Evolutionary conservation across 306 rosid species (phyloP).

Genomic region (Sechiopsis laciniata): DNA sequence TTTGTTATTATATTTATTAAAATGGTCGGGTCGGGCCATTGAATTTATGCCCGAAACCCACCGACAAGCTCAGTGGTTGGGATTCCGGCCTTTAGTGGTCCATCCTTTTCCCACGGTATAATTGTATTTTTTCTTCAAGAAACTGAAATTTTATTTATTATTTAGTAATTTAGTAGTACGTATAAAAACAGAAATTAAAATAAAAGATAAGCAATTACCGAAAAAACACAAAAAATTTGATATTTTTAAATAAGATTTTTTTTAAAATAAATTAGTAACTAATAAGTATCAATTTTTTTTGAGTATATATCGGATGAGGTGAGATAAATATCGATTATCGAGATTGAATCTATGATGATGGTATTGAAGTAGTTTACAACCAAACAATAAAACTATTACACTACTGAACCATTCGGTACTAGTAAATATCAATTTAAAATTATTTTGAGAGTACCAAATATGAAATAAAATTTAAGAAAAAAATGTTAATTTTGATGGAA

Average conservation of each 20-base stretch:
- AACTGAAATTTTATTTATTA: background rate
- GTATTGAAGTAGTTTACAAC: no score
- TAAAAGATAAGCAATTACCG: background rate
- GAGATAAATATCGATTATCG: no score
- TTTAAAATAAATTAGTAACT: no score
- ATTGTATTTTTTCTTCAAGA: background rate
- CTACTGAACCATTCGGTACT: no score
- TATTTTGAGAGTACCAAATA: background rate
- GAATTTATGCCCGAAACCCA: slow-evolving; percentile 10
- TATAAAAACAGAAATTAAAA: background rate
- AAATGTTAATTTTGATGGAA: background rate
- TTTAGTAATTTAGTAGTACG: background rate
- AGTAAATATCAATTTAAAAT: background rate
- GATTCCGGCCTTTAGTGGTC: slow-evolving; percentile 8
- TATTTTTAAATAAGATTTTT: no score
- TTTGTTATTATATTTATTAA: background rate
- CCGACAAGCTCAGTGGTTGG: slow-evolving; percentile 6
- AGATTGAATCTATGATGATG: no score
- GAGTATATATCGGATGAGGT: no score
- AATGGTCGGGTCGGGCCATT: slow-evolving; percentile 16
- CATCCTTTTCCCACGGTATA: background rate
- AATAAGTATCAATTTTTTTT: background rate
- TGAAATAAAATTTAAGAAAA: background rate
- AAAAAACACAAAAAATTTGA: background rate
- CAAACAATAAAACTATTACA: no score